A percentile compares a stretch with the other conserved stretches of the same genome.
phyloP scores from a whole-genome alignment of 1,139 yeast genomes.

The Pichia sp. region DNA sequence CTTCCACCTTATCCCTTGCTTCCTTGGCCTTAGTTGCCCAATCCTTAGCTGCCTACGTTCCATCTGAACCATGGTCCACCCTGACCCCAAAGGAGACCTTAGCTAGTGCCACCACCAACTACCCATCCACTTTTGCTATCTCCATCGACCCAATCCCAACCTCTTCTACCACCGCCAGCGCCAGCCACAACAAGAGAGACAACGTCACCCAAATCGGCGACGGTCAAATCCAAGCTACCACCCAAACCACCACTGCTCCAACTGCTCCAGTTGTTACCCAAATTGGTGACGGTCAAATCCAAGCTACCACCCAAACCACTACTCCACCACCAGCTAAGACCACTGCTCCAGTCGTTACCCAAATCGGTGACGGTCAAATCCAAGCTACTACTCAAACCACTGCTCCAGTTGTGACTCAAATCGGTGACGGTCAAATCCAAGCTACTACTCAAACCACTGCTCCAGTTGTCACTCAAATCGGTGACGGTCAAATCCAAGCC shows the following conservation, averaged over 20 bases:
- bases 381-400: slow-evolving; percentile 14
- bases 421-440: slow-evolving; percentile 56
- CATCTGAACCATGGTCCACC: slow-evolving; percentile 71
- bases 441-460: slow-evolving; percentile 29
- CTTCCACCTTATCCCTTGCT: slow-evolving; percentile 20
- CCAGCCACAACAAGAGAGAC: slow-evolving; percentile 27
- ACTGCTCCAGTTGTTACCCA: slow-evolving; percentile 19
- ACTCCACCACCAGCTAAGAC: slow-evolving; percentile 9
- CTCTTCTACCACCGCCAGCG: slow-evolving; percentile 29
- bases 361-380: slow-evolving; percentile 29
- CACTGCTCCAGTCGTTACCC: slow-evolving; percentile 24
- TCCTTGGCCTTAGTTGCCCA: slow-evolving; percentile 38
- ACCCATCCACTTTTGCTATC: slow-evolving; percentile 62
- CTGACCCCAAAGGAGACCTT: slow-evolving; percentile 59
- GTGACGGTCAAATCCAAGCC: slow-evolving; percentile 55
- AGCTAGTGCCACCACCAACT: slow-evolving; percentile 59
- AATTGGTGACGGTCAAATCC: slow-evolving; percentile 29
- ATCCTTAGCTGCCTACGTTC: slow-evolving; percentile 60
- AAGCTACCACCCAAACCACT: slow-evolving; percentile 28
- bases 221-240: slow-evolving; percentile 45
- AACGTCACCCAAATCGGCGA: slow-evolving; percentile 40
- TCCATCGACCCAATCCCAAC: slow-evolving; percentile 55
- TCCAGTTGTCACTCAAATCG: slow-evolving; percentile 22
- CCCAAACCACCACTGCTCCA: slow-evolving; percentile 8
- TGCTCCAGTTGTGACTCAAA: background rate